phyloP scores from a whole-genome alignment of 371 early-diverging fungal species.

The Nematocida parisii region DNA sequence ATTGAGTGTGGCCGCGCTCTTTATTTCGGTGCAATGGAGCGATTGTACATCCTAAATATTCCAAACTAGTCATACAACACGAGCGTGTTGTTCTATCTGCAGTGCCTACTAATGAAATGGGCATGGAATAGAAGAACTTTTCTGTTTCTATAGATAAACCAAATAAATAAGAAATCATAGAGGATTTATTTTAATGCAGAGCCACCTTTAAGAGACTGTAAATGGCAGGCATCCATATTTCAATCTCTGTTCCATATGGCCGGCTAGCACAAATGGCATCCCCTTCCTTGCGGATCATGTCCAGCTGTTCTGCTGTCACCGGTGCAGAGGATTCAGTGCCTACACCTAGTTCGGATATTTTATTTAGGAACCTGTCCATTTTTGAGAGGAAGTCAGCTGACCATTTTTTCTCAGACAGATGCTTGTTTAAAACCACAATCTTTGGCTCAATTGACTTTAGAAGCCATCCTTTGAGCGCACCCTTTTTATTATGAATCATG shows the following conservation, averaged over 20 bases:
- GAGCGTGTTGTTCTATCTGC: too few relatives aligned
- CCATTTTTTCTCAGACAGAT: slow-evolving; percentile 38
- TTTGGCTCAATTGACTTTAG: slow-evolving; percentile 56
- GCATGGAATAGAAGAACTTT: too few relatives aligned
- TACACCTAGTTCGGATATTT: slow-evolving; percentile 30
- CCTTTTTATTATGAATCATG: slow-evolving; percentile 42
- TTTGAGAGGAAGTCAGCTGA: slow-evolving; percentile 22
- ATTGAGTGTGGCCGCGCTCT: not conserved
- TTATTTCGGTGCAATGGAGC: not conserved
- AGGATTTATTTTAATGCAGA: slow-evolving; percentile 30
- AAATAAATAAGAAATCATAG: not conserved
- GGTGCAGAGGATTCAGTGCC: not conserved
- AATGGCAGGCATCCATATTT: slow-evolving; percentile 56
- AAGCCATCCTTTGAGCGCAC: slow-evolving; percentile 52
- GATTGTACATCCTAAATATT: not conserved
- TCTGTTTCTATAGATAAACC: too few relatives aligned
- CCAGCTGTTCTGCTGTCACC: slow-evolving; percentile 30
- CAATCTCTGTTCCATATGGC: slow-evolving; percentile 44
- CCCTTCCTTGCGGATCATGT: slow-evolving; percentile 31
- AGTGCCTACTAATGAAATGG: too few relatives aligned
- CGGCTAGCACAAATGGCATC: slow-evolving; percentile 44
- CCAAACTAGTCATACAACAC: not conserved
- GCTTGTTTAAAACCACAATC: slow-evolving; percentile 30
- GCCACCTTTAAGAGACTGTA: slow-evolving; percentile 60
- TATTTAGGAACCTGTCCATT: slow-evolving; percentile 33